Evolutionary conservation across 2,329 filamentous ascomycete genomes (phyloP).

Genomic region (Ophiocordyceps camponoti-rufipedis): DNA sequence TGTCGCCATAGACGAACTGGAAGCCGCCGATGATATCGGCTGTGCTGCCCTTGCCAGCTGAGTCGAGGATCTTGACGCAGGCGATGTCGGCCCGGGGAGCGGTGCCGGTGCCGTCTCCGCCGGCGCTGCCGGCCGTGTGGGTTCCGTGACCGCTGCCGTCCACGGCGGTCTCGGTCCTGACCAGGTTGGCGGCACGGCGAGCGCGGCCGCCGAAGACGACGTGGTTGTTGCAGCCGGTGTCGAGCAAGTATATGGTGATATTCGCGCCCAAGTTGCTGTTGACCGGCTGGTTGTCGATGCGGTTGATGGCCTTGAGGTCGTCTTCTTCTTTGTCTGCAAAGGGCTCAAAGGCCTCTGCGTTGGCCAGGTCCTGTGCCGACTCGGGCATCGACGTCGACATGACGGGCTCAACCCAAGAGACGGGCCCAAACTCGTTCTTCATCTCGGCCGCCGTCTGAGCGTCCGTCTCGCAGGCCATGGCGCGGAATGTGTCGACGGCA

Average conservation of each 20-base stretch:
- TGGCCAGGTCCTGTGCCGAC: neutral
- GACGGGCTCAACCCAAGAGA: neutral
- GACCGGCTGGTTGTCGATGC: too few species aligned
- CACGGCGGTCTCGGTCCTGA: constrained; percentile 24
- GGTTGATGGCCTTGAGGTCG: neutral
- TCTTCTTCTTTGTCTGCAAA: too few species aligned
- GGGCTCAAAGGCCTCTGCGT: neutral
- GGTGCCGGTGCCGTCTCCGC: constrained; percentile 40
- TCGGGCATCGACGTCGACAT: neutral
- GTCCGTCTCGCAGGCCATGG: constrained; percentile 22
- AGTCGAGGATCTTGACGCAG: constrained; percentile 42
- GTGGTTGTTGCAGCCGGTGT: constrained; percentile 45
- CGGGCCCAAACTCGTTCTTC: constrained; percentile 27
- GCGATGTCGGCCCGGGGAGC: constrained; percentile 36
- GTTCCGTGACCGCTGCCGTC: constrained; percentile 46
- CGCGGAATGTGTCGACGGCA: neutral
- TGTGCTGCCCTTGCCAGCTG: constrained; percentile 16
- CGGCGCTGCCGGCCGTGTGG: constrained; percentile 46
- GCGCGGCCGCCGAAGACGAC: constrained; percentile 37
- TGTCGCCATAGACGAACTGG: constrained; percentile 22
- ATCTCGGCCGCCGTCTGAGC: constrained; percentile 16
- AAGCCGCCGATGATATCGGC: constrained; percentile 39
- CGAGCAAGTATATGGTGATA: constrained; percentile 45
- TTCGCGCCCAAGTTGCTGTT: constrained; percentile 9
- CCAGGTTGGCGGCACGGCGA: constrained; percentile 31